These are phyloP conservation scores for Teunomyces panamensis DNA, from an alignment of 805 yeast species.

Conservation along the genomic window DNA sequence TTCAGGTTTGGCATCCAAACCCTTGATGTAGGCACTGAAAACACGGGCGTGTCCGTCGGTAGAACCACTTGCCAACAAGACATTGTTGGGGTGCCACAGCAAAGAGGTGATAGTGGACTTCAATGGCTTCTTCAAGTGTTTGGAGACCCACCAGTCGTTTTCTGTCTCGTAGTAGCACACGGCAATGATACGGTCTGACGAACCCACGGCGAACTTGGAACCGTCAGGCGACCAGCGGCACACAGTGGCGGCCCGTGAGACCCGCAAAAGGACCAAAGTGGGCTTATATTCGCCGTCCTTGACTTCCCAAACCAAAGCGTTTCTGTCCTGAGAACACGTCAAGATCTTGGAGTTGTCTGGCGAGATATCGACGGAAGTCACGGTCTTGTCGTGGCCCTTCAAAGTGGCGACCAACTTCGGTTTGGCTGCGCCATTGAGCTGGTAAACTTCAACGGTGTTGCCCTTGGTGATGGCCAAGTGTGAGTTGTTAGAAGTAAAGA, in stretches of 20 bases:
- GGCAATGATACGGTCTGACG: slow-evolving; percentile 91
- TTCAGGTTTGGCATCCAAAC: slow-evolving; percentile 78
- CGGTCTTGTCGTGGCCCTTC: slow-evolving; percentile 86
- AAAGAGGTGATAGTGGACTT: slow-evolving; percentile 79
- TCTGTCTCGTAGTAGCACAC: slow-evolving; percentile 94
- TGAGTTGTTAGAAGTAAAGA: slow-evolving; percentile 66
- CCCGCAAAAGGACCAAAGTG: slow-evolving; percentile 86
- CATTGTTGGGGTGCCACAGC: slow-evolving; percentile 93
- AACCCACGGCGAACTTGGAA: slow-evolving; percentile 94
- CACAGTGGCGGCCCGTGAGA: slow-evolving; percentile 91
- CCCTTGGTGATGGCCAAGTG: slow-evolving; percentile 80
- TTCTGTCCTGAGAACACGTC: slow-evolving; percentile 96
- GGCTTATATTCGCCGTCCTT: slow-evolving; percentile 65
- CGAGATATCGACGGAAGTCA: slow-evolving; percentile 92
- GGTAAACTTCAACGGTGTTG: slow-evolving; percentile 71
- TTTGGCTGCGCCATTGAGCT: slow-evolving; percentile 41
- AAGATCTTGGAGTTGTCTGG: slow-evolving; percentile 78
- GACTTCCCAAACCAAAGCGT: slow-evolving; percentile 95
- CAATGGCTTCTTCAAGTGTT: slow-evolving; percentile 94
- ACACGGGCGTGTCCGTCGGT: slow-evolving; percentile 92
- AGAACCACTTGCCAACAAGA: slow-evolving; percentile 84
- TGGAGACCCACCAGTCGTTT: slow-evolving; percentile 99
- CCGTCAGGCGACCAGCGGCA: slow-evolving; percentile 96
- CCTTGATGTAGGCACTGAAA: slow-evolving; percentile 84
- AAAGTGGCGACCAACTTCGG: slow-evolving; percentile 67